Evolutionary conservation across 1,284 basidiomycete species (phyloP), one percentile per base, ranked within the genome.

Genomic region (Pholiota adiposa): DNA sequence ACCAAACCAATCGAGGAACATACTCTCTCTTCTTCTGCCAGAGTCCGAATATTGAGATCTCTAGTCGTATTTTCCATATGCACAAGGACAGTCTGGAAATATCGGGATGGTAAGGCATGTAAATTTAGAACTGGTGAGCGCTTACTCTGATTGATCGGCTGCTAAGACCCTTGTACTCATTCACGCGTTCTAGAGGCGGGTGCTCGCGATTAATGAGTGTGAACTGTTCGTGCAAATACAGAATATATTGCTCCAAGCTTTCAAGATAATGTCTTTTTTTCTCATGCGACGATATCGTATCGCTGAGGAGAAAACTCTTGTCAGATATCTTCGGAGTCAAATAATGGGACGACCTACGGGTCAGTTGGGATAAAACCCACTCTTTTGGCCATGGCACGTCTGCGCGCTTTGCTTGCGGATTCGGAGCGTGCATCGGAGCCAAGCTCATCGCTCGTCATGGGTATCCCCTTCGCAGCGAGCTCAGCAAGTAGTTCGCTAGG

Each of bases 191-290:
- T 25, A 90, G 72, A 0, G 77, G 67, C 0, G 80, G 70, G 0
- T 87, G 85, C 0, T 76, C 68, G 0, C 78, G 72, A 2, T 83
- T 82, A 12, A 85, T 72, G 38, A 84, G 76, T 0, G 74, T 73
- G 38, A 88, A 75, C 62, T 88, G 84, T 33, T 87, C 79, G 64
- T 88, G 86, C 12, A 90, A 74, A 67, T 83, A 88, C 21, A 80
- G 66, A 18, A 90, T 82, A 69, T 91, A 91, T 58, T 87, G 80
- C 65, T 91, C 89, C 4, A 92, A 72, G 65, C 85, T 87, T 66
- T 88, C 86, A 23, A 91, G 77, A 66, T 90, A 89, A 61, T 86
- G 80, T 1, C 89, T 75, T 66, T 90, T 91, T 70, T 90, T 90
- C 66, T 91, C 89, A 66, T 91, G 89, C 5, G 87, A 86, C 3